Conservation (phyloP, 768 basidiomycete genomes). For the Boletus subcaerulescens region DNA sequence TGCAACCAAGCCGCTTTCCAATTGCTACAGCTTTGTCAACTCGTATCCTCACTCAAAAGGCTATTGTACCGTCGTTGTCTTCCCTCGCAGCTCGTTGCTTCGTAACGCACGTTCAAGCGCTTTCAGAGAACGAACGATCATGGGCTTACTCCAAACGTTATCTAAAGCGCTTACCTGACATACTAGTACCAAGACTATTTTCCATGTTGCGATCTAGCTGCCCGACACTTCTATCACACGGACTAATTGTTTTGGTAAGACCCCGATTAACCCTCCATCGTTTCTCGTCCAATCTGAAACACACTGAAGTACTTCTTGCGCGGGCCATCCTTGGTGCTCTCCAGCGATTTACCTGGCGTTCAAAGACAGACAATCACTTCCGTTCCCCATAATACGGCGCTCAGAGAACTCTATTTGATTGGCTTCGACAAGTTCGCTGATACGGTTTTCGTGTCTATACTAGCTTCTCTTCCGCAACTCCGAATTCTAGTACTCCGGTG, state of each 20-base stretch:
- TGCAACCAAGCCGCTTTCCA: slow-evolving; percentile 38
- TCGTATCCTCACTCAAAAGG: slow-evolving; percentile 34
- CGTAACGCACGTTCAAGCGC: slow-evolving; percentile 39
- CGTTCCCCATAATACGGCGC: slow-evolving; percentile 29
- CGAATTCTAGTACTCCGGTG: slow-evolving; percentile 56
- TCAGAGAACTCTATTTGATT: slow-evolving; percentile 49
- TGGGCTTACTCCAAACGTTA: slow-evolving; percentile 42
- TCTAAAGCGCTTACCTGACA: slow-evolving; percentile 51
- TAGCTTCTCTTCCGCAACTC: slow-evolving; percentile 44
- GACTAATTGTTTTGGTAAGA: slow-evolving; percentile 54
- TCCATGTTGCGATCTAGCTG: slow-evolving; percentile 46
- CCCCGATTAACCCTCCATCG: background rate
- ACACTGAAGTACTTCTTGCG: slow-evolving; percentile 53
- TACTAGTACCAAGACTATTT: slow-evolving; percentile 49
- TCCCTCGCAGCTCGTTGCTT: slow-evolving; percentile 52
- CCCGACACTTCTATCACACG: slow-evolving; percentile 51
- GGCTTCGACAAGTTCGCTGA: slow-evolving; percentile 55
- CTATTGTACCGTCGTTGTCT: slow-evolving; percentile 42
- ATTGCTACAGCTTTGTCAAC: slow-evolving; percentile 53
- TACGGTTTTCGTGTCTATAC: slow-evolving; percentile 45
- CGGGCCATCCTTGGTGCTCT: slow-evolving; percentile 47
- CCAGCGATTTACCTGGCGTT: slow-evolving; percentile 51
- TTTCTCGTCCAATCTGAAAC: background rate
- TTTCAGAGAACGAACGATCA: slow-evolving; percentile 36
- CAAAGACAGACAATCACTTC: slow-evolving; percentile 47